phyloP scores from a whole-genome alignment of 1,284 basidiomycete species.

The Pascua sp. region DNA sequence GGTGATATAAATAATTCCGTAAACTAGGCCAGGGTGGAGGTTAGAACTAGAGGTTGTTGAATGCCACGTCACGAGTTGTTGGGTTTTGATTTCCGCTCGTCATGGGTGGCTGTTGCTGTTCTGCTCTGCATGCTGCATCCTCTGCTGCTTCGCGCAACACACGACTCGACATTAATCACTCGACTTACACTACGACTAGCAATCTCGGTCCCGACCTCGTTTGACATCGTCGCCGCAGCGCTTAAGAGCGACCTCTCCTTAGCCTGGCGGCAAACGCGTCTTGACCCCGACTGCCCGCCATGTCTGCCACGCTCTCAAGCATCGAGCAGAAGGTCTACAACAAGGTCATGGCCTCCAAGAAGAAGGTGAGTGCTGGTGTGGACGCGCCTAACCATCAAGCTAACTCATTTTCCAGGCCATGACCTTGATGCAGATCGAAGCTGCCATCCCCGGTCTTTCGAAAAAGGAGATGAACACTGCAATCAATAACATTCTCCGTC shows the following conservation, averaged over 20 bases:
- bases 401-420: slow-evolving; percentile 20
- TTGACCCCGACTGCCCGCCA: slow-evolving; percentile 11
- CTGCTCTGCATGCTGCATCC: too few relatives aligned
- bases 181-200: too few relatives aligned
- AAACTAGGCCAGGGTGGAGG: too few relatives aligned
- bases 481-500: slow-evolving; percentile 21
- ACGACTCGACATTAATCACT: too few relatives aligned
- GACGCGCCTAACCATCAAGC: not conserved
- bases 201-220: too few relatives aligned
- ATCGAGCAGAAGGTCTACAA: slow-evolving; percentile 46
- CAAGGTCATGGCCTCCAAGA: slow-evolving; percentile 42
- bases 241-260: not conserved
- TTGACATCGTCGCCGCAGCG: not conserved
- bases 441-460: slow-evolving; percentile 26
- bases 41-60: too few relatives aligned
- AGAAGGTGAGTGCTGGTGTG: slow-evolving; percentile 25
- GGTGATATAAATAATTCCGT: too few relatives aligned
- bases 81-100: too few relatives aligned
- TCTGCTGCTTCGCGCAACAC: too few relatives aligned
- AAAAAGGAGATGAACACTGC: slow-evolving; percentile 23
- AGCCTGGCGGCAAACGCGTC: not conserved
- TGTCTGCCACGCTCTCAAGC: slow-evolving; percentile 32
- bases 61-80: too few relatives aligned
- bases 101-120: too few relatives aligned
- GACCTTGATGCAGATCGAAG: slow-evolving; percentile 26